phyloP scores from a whole-genome alignment of 1,139 yeast species.

The Saccharomyces pastorianus region DNA sequence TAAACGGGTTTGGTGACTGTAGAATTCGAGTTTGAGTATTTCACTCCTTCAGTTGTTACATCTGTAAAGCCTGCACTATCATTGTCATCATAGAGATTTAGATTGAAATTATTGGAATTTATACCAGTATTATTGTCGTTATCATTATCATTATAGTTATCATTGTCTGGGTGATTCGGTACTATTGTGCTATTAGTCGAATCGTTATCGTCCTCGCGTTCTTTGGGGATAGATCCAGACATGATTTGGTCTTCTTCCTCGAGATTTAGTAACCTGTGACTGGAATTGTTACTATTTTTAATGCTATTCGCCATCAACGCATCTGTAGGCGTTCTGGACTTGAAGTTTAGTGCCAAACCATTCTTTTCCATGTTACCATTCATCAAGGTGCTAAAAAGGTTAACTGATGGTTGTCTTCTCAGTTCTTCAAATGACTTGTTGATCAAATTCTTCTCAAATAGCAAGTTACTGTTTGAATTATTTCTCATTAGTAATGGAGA shows the following conservation, averaged over 20 bases:
- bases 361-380: conserved; percentile 13
- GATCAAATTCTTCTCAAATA: conserved; percentile 25
- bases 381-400: conserved; percentile 16
- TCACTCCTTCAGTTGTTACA: background rate
- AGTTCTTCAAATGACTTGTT: conserved; percentile 27
- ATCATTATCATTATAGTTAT: background rate
- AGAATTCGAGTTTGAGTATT: conserved; percentile 10
- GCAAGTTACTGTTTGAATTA: conserved; percentile 2
- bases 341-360: conserved; percentile 21
- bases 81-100: conserved; percentile 19
- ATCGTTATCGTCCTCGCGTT: background rate
- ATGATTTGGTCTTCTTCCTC: conserved; percentile 28
- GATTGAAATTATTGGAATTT: conserved; percentile 8
- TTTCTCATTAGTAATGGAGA: background rate
- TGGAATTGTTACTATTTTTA: conserved; percentile 9
- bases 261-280: conserved; percentile 7
- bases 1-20: conserved; percentile 11
- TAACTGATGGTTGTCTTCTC: conserved; percentile 16
- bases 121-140: background rate
- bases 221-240: conserved; percentile 16
- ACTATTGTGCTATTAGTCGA: background rate
- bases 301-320: background rate
- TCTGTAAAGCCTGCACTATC: background rate
- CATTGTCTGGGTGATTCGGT: background rate
- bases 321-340: conserved; percentile 9